Conservation (phyloP, 257 asterid species). For the Nicotiana tabacum region DNA sequence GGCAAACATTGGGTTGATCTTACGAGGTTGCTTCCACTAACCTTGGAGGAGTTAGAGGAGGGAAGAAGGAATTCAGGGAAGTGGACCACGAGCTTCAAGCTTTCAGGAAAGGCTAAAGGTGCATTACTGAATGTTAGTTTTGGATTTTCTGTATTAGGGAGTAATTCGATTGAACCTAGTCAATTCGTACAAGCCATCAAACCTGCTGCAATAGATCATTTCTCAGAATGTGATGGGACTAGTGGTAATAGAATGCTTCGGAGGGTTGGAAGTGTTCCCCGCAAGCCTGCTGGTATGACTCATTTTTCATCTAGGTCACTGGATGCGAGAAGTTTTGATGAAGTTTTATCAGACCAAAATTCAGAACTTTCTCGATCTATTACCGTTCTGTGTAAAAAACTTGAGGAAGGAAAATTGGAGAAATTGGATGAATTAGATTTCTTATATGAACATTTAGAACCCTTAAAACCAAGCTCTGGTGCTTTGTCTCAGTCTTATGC, state of each 20-base stretch:
- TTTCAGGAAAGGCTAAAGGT: conserved; percentile 74
- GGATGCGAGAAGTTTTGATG: conserved; percentile 32
- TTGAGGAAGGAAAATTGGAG: conserved; percentile 41
- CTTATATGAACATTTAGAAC: conserved; percentile 19
- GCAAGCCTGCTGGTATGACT: conserved; percentile 23
- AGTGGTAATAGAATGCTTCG: conserved; percentile 16
- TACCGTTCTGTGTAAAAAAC: conserved; percentile 40
- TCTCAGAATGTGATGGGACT: conserved; percentile 25
- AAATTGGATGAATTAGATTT: conserved; percentile 19
- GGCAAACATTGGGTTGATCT: conserved; percentile 88
- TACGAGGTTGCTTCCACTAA: conserved; percentile 78
- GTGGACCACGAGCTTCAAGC: conserved; percentile 89
- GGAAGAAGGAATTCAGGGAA: conserved; percentile 61
- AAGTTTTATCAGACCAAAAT: conserved; percentile 23
- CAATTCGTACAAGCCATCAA: conserved; percentile 30
- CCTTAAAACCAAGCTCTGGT: conserved; percentile 16
- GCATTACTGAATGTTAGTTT: conserved; percentile 72
- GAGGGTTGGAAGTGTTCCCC: conserved; percentile 22
- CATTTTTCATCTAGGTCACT: conserved; percentile 27
- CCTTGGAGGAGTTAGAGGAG: conserved; percentile 63
- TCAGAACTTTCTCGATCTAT: conserved; percentile 49
- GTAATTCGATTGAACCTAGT: conserved; percentile 42
- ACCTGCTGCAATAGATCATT: conserved; percentile 15
- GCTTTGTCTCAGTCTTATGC: conserved; percentile 16
- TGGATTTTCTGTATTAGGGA: conserved; percentile 58